These are phyloP conservation scores for Passalora sequoiae DNA, from an alignment of 2,329 filamentous ascomycete species.

Conservation along the genomic window DNA sequence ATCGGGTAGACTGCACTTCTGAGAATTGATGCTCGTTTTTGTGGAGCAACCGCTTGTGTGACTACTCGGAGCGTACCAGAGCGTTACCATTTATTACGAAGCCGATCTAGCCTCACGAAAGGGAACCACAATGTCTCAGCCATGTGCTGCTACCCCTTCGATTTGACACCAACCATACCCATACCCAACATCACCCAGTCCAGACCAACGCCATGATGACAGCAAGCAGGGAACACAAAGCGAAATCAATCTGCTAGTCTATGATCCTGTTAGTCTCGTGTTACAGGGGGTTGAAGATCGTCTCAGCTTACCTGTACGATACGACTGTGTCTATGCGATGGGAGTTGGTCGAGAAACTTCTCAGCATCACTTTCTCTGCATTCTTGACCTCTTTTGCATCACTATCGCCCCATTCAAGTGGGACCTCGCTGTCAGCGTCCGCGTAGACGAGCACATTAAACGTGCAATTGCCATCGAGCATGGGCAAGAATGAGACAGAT, in stretches of 20 bases:
- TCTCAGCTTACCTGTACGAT: slow-evolving; percentile 63
- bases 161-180: not conserved
- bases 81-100: too few relatives aligned
- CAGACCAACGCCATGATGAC: not conserved
- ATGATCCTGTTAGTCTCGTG: slow-evolving; percentile 3
- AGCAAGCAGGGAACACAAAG: not conserved
- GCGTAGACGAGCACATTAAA: slow-evolving; percentile 99
- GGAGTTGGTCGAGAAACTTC: slow-evolving; percentile 92
- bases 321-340: slow-evolving; percentile 94
- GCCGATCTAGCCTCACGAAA: too few relatives aligned
- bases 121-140: too few relatives aligned
- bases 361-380: slow-evolving; percentile 88
- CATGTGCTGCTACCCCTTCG: too few relatives aligned
- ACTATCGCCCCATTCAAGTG: slow-evolving; percentile 96
- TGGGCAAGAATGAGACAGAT: slow-evolving; percentile 91
- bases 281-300: not conserved
- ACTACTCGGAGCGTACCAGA: too few relatives aligned
- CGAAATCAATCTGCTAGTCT: slow-evolving; percentile 7
- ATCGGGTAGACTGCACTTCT: too few relatives aligned
- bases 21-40: too few relatives aligned
- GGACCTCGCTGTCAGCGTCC: slow-evolving; percentile 92
- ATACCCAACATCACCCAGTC: not conserved
- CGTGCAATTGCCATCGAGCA: slow-evolving; percentile 89
- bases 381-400: slow-evolving; percentile 95
- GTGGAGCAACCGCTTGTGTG: too few relatives aligned